Conservation (phyloP, 106 monocot species). For the Dendrobium chrysotoxum region DNA sequence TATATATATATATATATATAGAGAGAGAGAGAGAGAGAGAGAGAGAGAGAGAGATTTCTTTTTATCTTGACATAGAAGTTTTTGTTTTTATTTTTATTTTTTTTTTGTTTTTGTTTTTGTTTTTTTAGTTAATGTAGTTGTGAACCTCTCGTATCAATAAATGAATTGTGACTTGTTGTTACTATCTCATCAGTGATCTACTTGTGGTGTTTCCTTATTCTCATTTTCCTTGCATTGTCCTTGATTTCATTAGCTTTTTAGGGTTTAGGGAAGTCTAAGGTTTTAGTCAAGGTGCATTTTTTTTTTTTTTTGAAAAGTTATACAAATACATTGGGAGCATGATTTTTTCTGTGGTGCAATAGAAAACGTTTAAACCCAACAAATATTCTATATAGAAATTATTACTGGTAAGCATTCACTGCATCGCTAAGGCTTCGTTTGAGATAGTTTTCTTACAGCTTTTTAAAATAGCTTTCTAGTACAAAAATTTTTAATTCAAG, state of each 20-base stretch:
- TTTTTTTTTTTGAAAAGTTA: not conserved
- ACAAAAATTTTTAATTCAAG: too few relatives aligned
- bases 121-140: not conserved
- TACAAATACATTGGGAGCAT: not conserved
- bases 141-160: not conserved
- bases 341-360: not conserved
- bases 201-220: too few relatives aligned
- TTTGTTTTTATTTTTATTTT: too few relatives aligned
- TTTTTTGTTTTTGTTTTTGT: too few relatives aligned
- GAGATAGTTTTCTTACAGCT: too few relatives aligned
- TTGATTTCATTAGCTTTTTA: not conserved
- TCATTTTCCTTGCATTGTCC: not conserved
- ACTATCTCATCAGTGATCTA: too few relatives aligned
- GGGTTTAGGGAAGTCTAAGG: constrained; percentile 99
- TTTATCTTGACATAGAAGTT: too few relatives aligned
- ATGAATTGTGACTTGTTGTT: not conserved
- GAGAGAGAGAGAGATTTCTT: too few relatives aligned
- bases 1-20: not conserved
- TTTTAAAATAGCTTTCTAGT: too few relatives aligned
- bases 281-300: constrained; percentile 76
- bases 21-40: too few relatives aligned
- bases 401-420: not conserved
- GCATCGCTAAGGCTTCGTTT: too few relatives aligned
- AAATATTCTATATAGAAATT: not conserved
- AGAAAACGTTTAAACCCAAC: not conserved